These are phyloP conservation scores for Selaginella moellendorffii DNA, from an alignment of 75 land plant species.

Conservation along the genomic window DNA sequence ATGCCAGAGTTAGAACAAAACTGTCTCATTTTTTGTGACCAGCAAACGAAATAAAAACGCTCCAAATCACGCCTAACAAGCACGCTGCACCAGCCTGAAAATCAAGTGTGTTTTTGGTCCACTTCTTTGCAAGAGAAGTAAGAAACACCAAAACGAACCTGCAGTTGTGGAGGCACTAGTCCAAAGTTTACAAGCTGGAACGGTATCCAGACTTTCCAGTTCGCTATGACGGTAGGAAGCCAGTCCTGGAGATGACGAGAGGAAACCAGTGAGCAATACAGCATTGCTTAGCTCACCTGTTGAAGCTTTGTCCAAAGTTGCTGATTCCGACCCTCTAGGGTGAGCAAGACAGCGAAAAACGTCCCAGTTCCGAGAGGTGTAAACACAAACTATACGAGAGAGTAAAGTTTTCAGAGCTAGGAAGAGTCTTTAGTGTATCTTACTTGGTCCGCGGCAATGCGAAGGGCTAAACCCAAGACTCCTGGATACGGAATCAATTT, in stretches of 20 bases:
- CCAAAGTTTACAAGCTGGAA: slow-evolving; percentile 34
- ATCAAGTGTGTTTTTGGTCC: no score
- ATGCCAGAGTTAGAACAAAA: no score
- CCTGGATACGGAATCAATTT: slow-evolving; percentile 24
- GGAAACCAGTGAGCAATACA: neutral
- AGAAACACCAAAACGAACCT: no score
- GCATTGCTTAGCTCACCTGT: slow-evolving; percentile 11
- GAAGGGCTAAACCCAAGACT: slow-evolving; percentile 18
- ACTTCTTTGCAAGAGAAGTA: no score
- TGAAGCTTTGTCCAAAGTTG: slow-evolving; percentile 23
- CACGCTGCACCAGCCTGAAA: slow-evolving; percentile 24
- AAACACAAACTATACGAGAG: slow-evolving; percentile 20
- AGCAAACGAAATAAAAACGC: slow-evolving; percentile 22
- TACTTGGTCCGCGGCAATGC: slow-evolving; percentile 28
- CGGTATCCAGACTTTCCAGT: slow-evolving; percentile 34
- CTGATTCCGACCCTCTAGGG: slow-evolving; percentile 25
- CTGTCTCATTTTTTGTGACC: slow-evolving; percentile 16
- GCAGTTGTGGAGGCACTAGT: slow-evolving; percentile 27
- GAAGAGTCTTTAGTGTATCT: no score
- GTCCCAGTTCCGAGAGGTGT: slow-evolving; percentile 22
- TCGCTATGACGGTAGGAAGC: slow-evolving; percentile 23
- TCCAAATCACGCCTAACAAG: slow-evolving; percentile 25
- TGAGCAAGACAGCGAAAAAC: slow-evolving; percentile 21
- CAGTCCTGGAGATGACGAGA: slow-evolving; percentile 16
- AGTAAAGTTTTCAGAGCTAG: no score